phyloP scores from a whole-genome alignment of 2,329 filamentous ascomycete species.

The Curvularia sp. region DNA sequence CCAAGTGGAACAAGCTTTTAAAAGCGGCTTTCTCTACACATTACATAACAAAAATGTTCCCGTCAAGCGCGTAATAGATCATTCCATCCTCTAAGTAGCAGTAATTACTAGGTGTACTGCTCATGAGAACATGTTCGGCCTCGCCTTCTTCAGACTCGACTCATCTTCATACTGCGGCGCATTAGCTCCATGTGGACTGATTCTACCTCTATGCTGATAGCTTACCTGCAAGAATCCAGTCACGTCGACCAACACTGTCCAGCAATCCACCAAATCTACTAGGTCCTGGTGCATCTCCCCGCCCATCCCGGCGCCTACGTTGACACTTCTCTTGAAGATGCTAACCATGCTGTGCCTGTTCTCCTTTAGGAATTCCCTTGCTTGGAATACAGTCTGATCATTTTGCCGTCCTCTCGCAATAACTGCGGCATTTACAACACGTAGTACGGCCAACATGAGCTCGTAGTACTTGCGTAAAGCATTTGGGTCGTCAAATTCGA shows the following conservation, averaged over 20 bases:
- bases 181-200: conserved; percentile 16
- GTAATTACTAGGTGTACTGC: not conserved
- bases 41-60: not conserved
- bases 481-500: conserved; percentile 72
- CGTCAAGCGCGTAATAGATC: not conserved
- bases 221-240: conserved; percentile 85
- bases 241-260: conserved; percentile 81
- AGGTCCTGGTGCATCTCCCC: conserved; percentile 70
- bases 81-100: not conserved
- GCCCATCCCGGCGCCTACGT: conserved; percentile 64
- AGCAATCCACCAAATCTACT: conserved; percentile 81
- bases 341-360: conserved; percentile 85
- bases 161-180: conserved; percentile 40
- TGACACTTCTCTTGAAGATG: conserved; percentile 87
- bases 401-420: conserved; percentile 84
- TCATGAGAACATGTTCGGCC: conserved; percentile 36
- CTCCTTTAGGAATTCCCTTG: conserved; percentile 78
- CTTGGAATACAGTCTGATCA: conserved; percentile 73
- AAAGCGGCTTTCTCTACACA: conserved; percentile 4
- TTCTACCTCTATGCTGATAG: not conserved
- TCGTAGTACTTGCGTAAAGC: conserved; percentile 84
- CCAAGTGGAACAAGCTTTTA: not conserved
- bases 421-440: conserved; percentile 82
- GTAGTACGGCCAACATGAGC: conserved; percentile 78
- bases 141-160: conserved; percentile 30